Evolutionary conservation across 2,329 filamentous ascomycete species (phyloP), one percentile per base, ranked within the genome.

Genomic region (Ophiostoma perfectum): DNA sequence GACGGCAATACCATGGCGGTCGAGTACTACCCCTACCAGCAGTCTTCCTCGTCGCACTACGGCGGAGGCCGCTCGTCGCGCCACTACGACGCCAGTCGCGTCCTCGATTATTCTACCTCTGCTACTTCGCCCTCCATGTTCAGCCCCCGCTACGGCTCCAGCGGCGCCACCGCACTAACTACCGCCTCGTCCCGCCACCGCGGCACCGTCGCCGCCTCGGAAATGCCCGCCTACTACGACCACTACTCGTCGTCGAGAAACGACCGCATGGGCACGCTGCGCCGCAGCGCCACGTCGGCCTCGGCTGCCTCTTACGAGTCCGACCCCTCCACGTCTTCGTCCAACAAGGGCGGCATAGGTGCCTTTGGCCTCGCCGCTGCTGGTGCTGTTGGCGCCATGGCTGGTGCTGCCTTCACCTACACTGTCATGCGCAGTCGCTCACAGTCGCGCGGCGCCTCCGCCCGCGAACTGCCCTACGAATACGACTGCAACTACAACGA

Each of bases 1-100:
- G 92, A 96, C 79, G 91, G 91, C 66, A 96, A 96, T 79, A 90
- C 85, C 73, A 88, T 96, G 75, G 91, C 95, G 75, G 90, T 91
- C 42, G 86, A 93, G 65, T 90, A 87, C 45, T 79, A 80, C 66
- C 73, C 77, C 39, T 72, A 77, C 5, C 72, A 75, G 18, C 42
- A 44, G 41, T 64, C 55, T 6, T 62, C 58, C 12, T 63, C 58
- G 3, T 63, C 63, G 11, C 55, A 60, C 63, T 45, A 47, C 41
- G 60, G 60, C 39, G 39, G 63, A 27, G 18, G 63, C 63, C 18
- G 63, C 41, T 41, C 62, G 7, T 64, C 62, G 12, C 49, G 14
- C 58, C 38, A 12, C n/a, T 74, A 77, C 18, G 77, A 83, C 71
- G 77, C 76, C 67, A 79, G 75, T 70, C 81, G 70, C 70, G 58